Conservation (phyloP, 257 asterid species). For the Przewalskia tangutica region DNA sequence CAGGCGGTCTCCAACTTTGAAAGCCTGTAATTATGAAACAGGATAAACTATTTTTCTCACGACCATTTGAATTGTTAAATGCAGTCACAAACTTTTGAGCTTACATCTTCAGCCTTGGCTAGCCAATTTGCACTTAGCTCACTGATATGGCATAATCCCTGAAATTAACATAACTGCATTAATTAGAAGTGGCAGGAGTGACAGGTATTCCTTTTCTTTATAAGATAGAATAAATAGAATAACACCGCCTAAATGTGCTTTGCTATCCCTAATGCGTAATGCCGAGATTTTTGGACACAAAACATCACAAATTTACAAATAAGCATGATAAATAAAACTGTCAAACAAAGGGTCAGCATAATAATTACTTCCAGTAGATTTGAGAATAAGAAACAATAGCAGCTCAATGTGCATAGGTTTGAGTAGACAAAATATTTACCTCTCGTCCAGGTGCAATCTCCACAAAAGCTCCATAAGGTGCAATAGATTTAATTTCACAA, state of each 20-base stretch:
- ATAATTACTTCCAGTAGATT: background rate
- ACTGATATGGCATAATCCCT: constrained; percentile 96
- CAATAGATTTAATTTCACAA: constrained; percentile 87
- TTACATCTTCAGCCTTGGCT: constrained; percentile 91
- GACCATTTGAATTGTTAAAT: constrained; percentile 1
- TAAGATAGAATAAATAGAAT: no score
- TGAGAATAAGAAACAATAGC: background rate
- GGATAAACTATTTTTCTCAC: constrained; percentile 14
- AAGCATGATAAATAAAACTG: background rate
- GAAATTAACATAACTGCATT: constrained; percentile 8
- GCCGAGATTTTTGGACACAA: background rate
- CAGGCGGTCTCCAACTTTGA: constrained; percentile 84
- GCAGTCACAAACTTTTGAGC: constrained; percentile 14
- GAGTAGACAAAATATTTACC: constrained; percentile 29
- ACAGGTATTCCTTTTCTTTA: no score
- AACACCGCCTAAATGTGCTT: no score
- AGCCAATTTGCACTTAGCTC: constrained; percentile 88
- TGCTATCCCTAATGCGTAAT: no score
- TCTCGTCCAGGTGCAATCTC: constrained; percentile 96
- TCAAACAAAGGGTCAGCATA: background rate
- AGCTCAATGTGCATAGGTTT: background rate
- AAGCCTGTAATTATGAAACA: constrained; percentile 38
- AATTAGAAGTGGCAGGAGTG: background rate
- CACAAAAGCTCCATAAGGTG: constrained; percentile 81
- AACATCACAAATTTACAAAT: background rate